Evolutionary conservation across 2,329 filamentous ascomycete genomes (phyloP), one percentile per base, ranked within the genome.

Genomic region (Beauveria pseudobassiana): DNA sequence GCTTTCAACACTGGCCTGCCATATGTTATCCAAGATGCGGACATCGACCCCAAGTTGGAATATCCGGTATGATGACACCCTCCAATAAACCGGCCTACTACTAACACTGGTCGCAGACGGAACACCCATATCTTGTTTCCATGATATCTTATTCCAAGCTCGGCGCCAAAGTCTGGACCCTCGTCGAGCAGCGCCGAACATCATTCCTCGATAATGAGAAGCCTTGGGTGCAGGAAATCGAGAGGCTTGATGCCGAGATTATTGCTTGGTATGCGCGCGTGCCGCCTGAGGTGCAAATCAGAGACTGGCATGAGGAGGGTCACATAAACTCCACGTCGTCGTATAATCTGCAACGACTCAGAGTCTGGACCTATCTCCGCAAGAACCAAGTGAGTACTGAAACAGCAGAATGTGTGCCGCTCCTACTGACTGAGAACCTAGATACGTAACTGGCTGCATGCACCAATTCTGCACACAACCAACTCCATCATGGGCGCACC

Each of bases 1-100:
- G 91, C 89, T 65, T 91, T 96, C 67, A 90, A 88, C n/a, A 93
- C 90, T 0, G 92, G 92, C 0, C 82, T 96, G 72, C 92, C 92
- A 0, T 96, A 91, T 75, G 87, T 90, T 2, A 79, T 96, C 42
- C 88, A 93, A 66, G 92, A 96, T 69, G 84, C 89, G 18, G 91
- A 96, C 70, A 90, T 96, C 63, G 92, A 96, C 69, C 85, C 87
- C 0, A 82, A 83, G 57, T 76, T 97, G 24, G 91, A 90, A 2
- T 87, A 89, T 68, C 92, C 92, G 30, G 91, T 96, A 77, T 20
- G 10, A 20, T 51, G 22, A 38, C 30, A 18, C 22, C 12, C 7
- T 26, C 28, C 53, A 38, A 16, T 38, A 7, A 7, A 26, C 16
- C 28, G 7, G 12, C n/a, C 30, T n/a, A 14, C 38, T 30, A 59